These are phyloP conservation scores for Colletotrichum sp. DNA, from an alignment of 2,329 filamentous ascomycete species.

Conservation along the genomic window DNA sequence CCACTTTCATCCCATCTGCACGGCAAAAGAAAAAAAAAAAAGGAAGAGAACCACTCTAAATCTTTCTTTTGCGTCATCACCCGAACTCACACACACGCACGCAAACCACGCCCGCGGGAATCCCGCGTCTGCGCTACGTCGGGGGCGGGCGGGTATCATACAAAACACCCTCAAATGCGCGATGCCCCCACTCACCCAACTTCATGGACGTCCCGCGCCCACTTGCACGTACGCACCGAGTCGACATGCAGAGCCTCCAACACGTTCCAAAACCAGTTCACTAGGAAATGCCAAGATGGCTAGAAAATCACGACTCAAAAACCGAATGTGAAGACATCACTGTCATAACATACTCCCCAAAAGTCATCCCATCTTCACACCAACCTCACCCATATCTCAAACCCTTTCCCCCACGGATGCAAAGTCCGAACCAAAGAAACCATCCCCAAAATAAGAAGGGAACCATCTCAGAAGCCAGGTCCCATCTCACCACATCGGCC, in stretches of 20 bases:
- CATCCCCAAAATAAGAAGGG: neutral
- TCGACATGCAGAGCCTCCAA: neutral
- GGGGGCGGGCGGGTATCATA: neutral
- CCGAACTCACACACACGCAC: neutral
- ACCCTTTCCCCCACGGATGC: neutral
- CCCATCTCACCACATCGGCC: neutral
- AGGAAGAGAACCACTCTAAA: neutral
- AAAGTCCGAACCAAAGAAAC: neutral
- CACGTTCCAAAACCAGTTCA: neutral
- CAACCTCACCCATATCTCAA: neutral
- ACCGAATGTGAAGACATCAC: neutral
- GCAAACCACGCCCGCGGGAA: neutral
- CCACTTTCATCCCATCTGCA: neutral
- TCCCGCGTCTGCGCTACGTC: neutral
- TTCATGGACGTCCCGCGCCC: no score
- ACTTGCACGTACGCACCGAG: neutral
- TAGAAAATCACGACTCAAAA: neutral
- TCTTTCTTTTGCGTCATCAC: neutral
- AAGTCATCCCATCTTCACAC: neutral
- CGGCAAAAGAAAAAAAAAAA: neutral
- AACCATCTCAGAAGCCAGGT: neutral
- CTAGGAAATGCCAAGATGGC: neutral
- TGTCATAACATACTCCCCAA: neutral
- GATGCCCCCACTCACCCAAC: neutral
- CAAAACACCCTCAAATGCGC: neutral